Evolutionary conservation across 805 yeast genomes (phyloP), one percentile per base, ranked within the genome.

Genomic region (Starmerella riodocensis): DNA sequence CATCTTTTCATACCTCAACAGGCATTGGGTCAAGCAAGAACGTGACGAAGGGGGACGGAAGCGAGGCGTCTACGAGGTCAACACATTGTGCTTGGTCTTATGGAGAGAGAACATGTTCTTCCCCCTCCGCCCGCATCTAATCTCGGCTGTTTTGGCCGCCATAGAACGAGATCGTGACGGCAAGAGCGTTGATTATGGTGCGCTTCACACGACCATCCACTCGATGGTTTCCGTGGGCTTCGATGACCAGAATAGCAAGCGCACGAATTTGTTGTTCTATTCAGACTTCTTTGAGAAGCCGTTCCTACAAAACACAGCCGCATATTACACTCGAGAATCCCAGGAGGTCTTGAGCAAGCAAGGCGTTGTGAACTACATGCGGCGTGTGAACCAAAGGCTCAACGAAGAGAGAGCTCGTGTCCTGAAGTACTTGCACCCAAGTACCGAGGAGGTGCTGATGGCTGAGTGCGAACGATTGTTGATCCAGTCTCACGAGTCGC

Each of bases 1-100:
- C 57, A 86, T 93, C 5, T 82, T 91, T 54, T 95, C 88, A 58
- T 91, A 91, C 60, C 76, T 91, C 72, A 91, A 91, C 60, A 72
- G 97, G 46, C 91, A 88, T 61, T 91, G 98, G 98, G 95, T 93
- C 32, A 81, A 80, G 51, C 86, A 93, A 55, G 97, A 88, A 60
- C 71, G 97, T 54, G 79, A 84, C 31, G 96, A 88, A 57, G 96
- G 96, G 14, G 53, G 52, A 16, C 45, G 53, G 17, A 74, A 83
- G 53, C 71, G 85, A 47, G 85, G 83, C 53, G 76, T 91, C 33
- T 84, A 76, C 59, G 98, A 91, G 59, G 93, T 93, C 18, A 78
- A 85, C 56, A 84, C 95, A 4, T 66, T 91, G 47, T 80, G 94
- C 37, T 64, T 88, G 37, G 68, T 85, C 49, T 77, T 82, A 35